Evolutionary conservation across 192 early-diverging fungal species (phyloP).

Genomic region (Coemansia sp.): DNA sequence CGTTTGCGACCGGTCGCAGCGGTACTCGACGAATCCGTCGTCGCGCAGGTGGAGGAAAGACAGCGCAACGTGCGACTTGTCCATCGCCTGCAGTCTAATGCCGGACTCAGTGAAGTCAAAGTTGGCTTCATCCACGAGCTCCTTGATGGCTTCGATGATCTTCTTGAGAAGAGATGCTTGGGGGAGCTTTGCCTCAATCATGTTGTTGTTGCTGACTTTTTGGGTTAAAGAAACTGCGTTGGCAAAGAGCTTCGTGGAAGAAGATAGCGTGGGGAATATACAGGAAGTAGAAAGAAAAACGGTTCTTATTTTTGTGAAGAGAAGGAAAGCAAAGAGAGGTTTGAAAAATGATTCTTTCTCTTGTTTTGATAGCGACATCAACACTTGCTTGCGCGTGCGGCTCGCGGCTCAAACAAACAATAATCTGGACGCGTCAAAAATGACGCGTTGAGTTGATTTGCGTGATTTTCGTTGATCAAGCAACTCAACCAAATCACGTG

Average conservation of each 20-base stretch:
- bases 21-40: constrained; percentile 82
- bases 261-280: no score
- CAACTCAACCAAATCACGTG: neutral
- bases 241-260: no score
- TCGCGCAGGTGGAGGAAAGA: constrained; percentile 80
- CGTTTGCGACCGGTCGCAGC: constrained; percentile 87
- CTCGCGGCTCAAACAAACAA: neutral
- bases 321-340: no score
- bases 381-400: neutral
- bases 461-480: neutral
- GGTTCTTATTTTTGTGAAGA: neutral
- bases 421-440: neutral
- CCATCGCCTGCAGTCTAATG: constrained; percentile 97
- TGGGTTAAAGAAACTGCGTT: neutral
- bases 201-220: constrained; percentile 34
- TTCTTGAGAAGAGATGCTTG: constrained; percentile 90
- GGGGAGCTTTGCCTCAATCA: constrained; percentile 91
- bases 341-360: neutral
- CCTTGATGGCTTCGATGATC: constrained; percentile 96
- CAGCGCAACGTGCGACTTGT: constrained; percentile 96
- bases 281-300: neutral
- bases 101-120: constrained; percentile 68
- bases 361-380: neutral
- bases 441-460: neutral
- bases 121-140: constrained; percentile 67